Evolutionary conservation across 2,329 filamentous ascomycete genomes (phyloP).

Genomic region (Scorias spongiosa): DNA sequence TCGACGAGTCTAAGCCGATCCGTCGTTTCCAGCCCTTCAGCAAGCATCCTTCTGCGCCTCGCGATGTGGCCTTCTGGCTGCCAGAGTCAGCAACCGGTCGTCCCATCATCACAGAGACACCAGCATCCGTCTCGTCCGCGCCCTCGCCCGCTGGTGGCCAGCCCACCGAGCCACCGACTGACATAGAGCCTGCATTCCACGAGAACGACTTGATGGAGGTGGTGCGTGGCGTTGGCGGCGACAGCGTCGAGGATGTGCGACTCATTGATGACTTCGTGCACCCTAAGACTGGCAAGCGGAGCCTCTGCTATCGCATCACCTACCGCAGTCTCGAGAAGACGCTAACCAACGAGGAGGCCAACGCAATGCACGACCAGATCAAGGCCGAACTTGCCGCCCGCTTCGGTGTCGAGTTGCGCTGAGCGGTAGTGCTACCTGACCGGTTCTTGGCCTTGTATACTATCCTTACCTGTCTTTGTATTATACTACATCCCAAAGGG

Average conservation of each 20-base stretch:
- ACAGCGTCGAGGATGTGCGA: conserved; percentile 73
- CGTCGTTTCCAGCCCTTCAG: conserved; percentile 72
- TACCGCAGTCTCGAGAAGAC: conserved; percentile 88
- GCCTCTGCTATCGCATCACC: conserved; percentile 82
- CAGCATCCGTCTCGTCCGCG: conserved; percentile 17
- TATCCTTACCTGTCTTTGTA: no score
- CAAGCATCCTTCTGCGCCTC: conserved; percentile 75
- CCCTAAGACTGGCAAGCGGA: conserved; percentile 67
- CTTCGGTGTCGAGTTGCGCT: conserved; percentile 68
- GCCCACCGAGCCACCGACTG: conserved; percentile 18
- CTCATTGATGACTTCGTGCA: conserved; percentile 79
- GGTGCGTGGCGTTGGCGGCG: conserved; percentile 66
- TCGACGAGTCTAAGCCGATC: conserved; percentile 37
- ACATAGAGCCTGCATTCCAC: conserved; percentile 45
- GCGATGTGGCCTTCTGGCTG: conserved; percentile 93
- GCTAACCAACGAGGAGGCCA: conserved; percentile 68
- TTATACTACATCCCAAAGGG: no score
- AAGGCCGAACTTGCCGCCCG: conserved; percentile 47
- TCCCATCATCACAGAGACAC: conserved; percentile 15
- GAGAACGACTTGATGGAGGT: conserved; percentile 98
- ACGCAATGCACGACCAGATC: conserved; percentile 58
- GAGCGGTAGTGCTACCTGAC: background rate
- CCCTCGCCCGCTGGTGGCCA: conserved; percentile 21
- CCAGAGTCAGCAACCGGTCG: conserved; percentile 10
- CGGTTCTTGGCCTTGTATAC: no score